Conservation (phyloP, 106 monocot genomes). For the Acorus gramineus region DNA sequence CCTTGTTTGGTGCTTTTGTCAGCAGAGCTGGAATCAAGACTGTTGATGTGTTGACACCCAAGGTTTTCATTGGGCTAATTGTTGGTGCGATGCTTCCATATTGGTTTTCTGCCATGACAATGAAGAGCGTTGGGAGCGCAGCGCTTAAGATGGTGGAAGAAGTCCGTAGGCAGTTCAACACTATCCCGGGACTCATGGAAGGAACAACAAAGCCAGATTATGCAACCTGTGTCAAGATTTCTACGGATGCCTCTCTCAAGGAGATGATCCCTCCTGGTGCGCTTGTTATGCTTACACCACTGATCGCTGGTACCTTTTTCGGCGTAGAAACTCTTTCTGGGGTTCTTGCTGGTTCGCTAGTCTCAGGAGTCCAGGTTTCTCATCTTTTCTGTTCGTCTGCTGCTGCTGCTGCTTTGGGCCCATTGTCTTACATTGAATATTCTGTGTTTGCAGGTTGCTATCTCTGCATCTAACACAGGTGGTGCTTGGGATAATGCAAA, state of each 20-base stretch:
- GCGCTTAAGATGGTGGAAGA: no score
- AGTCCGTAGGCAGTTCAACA: no score
- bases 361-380: conserved; percentile 61
- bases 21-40: conserved; percentile 39
- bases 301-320: conserved; percentile 49
- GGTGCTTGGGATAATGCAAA: conserved; percentile 82
- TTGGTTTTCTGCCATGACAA: no score
- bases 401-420: neutral
- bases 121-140: no score
- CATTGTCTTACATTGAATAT: neutral
- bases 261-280: conserved; percentile 53
- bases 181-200: conserved; percentile 39
- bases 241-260: conserved; percentile 39
- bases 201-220: conserved; percentile 50
- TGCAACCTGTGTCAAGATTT: conserved; percentile 61
- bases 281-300: conserved; percentile 44
- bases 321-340: conserved; percentile 62
- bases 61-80: conserved; percentile 49
- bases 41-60: conserved; percentile 47
- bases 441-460: conserved; percentile 20
- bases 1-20: conserved; percentile 22
- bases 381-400: neutral
- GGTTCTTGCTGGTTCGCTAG: conserved; percentile 51
- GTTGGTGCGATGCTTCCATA: conserved; percentile 43
- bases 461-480: conserved; percentile 34